phyloP scores from a whole-genome alignment of 257 asterid species.

The Penstemon davidsonii region DNA sequence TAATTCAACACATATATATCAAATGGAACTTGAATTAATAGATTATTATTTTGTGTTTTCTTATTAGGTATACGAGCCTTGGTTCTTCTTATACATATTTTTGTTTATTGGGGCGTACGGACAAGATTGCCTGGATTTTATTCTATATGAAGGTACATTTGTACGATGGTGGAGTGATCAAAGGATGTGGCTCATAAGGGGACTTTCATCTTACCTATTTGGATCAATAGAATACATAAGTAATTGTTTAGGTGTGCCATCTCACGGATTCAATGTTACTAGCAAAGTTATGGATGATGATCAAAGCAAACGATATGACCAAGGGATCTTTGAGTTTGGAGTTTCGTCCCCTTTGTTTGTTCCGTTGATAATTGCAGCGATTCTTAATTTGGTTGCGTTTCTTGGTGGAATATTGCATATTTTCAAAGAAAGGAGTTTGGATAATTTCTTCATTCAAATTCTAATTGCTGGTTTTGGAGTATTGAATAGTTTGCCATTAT shows the following conservation, averaged over 20 bases:
- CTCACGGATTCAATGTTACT: conserved; percentile 49
- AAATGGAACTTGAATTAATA: not conserved
- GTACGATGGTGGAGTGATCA: conserved; percentile 57
- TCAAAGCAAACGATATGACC: conserved; percentile 40
- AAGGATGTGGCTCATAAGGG: conserved; percentile 51
- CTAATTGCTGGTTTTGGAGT: conserved; percentile 57
- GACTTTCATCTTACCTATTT: conserved; percentile 34
- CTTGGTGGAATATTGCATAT: conserved; percentile 20
- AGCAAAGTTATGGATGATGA: conserved; percentile 47
- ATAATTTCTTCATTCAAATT: conserved; percentile 40
- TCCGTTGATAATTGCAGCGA: conserved; percentile 31
- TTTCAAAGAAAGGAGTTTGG: conserved; percentile 22
- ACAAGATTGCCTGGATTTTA: conserved; percentile 57
- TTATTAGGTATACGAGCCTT: conserved; percentile 43
- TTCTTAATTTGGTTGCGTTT: conserved; percentile 36
- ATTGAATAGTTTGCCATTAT: conserved; percentile 55
- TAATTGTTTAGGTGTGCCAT: conserved; percentile 37
- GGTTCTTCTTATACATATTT: conserved; percentile 46
- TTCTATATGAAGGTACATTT: conserved; percentile 39
- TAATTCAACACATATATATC: not conserved
- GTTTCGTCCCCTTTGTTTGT: conserved; percentile 44
- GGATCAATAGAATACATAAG: conserved; percentile 35
- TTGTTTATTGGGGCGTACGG: conserved; percentile 59
- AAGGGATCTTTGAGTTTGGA: conserved; percentile 49
- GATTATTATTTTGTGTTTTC: not conserved